These are phyloP conservation scores for Clavispora santaluciae DNA, from an alignment of 805 yeast genomes.

Conservation along the genomic window DNA sequence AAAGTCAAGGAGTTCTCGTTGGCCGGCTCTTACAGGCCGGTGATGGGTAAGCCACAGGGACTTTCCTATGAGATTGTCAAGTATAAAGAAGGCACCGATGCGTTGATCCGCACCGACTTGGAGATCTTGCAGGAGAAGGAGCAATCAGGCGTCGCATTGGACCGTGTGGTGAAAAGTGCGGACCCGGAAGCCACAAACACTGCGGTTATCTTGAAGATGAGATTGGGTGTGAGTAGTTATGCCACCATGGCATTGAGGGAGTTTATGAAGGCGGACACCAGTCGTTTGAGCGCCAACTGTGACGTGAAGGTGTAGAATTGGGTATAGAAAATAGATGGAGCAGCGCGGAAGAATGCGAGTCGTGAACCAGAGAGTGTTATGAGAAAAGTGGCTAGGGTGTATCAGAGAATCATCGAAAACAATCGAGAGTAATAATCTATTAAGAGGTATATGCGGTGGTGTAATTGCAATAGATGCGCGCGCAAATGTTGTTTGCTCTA, in stretches of 20 bases:
- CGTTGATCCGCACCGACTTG: constrained; percentile 75
- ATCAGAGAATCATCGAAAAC: no score
- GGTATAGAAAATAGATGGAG: background rate
- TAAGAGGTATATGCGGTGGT: no score
- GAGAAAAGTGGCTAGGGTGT: no score
- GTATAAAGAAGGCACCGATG: constrained; percentile 62
- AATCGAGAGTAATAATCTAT: no score
- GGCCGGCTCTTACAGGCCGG: constrained; percentile 80
- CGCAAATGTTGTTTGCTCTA: no score
- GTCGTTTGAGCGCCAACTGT: constrained; percentile 6
- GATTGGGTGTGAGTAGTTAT: constrained; percentile 80
- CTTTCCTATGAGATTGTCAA: constrained; percentile 58
- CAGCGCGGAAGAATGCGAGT: background rate
- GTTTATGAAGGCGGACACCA: constrained; percentile 63
- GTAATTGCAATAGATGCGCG: no score
- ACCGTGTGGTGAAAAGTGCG: constrained; percentile 14
- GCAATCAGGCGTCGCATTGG: constrained; percentile 21
- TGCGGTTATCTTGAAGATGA: constrained; percentile 74
- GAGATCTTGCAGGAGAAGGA: constrained; percentile 34
- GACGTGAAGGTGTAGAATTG: constrained; percentile 2
- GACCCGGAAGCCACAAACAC: constrained; percentile 34
- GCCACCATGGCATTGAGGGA: constrained; percentile 98
- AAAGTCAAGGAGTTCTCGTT: constrained; percentile 84
- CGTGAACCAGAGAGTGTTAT: background rate
- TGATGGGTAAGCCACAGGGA: constrained; percentile 61